Percentiles rank a stretch among this genome's conserved stretches.
Conservation (phyloP, 306 rosid genomes). For the Citrullus amarus region DNA sequence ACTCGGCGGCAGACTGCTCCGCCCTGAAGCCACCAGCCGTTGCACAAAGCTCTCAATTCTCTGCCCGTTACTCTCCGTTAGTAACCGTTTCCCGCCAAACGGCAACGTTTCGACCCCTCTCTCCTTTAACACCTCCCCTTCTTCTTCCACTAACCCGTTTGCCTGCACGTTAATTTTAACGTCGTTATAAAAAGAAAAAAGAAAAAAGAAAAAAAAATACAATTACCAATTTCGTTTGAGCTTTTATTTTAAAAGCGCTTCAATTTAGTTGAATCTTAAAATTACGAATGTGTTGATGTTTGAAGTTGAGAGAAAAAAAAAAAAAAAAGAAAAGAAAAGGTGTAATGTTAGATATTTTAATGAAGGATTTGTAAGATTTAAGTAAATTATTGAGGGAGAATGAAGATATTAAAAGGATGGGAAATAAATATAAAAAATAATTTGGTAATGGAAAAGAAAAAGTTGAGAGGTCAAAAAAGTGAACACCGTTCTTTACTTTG, state of each 20-base stretch:
- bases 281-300: too few species aligned
- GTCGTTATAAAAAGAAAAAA: not conserved
- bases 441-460: not conserved
- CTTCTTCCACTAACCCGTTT: conserved; percentile 36
- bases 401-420: not conserved
- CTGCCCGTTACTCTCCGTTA: conserved; percentile 84
- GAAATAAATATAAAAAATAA: not conserved
- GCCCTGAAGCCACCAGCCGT: conserved; percentile 59
- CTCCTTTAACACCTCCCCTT: conserved; percentile 45
- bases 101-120: conserved; percentile 78
- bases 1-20: conserved; percentile 59
- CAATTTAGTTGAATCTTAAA: too few species aligned
- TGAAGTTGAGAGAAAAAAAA: too few species aligned
- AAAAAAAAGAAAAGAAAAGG: too few species aligned
- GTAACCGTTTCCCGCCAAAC: conserved; percentile 98
- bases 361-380: not conserved
- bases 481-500: not conserved
- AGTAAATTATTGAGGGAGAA: not conserved
- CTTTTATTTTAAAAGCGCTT: too few species aligned
- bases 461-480: not conserved
- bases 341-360: too few species aligned
- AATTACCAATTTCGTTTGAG: not conserved
- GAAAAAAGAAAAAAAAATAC: not conserved
- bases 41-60: conserved; percentile 70
- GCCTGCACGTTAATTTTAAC: conserved; percentile 35